phyloP scores from a whole-genome alignment of 371 early-diverging fungal genomes.

The Sporodiniella umbellata region DNA sequence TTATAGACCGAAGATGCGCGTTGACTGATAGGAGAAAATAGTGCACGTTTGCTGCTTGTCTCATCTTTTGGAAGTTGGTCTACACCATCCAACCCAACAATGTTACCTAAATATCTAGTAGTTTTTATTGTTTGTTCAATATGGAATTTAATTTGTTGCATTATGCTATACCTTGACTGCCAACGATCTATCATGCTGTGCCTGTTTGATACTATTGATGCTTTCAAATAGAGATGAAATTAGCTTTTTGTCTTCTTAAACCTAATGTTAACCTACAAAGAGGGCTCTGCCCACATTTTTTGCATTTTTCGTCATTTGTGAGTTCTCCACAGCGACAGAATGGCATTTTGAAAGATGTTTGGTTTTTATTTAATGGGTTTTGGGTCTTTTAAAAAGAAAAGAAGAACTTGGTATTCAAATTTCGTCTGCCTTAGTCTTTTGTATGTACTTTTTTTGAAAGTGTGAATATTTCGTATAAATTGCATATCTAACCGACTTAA shows the following conservation, averaged over 20 bases:
- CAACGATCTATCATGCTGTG: conserved; percentile 2
- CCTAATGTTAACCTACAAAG: conserved; percentile 22
- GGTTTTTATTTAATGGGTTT: not conserved
- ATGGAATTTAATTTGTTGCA: not conserved
- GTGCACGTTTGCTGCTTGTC: not conserved
- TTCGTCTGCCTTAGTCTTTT: not conserved
- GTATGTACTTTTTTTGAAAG: not conserved
- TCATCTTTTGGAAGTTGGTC: not conserved
- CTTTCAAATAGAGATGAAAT: not conserved
- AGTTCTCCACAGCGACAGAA: conserved; percentile 44
- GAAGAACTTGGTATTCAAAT: not conserved
- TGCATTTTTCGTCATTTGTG: conserved; percentile 23
- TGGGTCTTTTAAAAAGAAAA: not conserved
- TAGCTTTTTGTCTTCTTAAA: not conserved
- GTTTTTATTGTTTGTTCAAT: not conserved
- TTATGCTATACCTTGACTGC: conserved; percentile 3
- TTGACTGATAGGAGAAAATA: not conserved
- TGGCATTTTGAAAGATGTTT: conserved; percentile 20
- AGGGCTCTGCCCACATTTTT: conserved; percentile 24
- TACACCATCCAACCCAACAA: conserved; percentile 4
- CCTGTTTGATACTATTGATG: not conserved
- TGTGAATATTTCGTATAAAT: not conserved
- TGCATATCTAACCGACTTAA: not conserved
- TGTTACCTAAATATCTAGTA: conserved; percentile 2
- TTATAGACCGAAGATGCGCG: not conserved